Evolutionary conservation across 148 eudicot genomes (phyloP).

Genomic region (Fagopyrum esculentum): DNA sequence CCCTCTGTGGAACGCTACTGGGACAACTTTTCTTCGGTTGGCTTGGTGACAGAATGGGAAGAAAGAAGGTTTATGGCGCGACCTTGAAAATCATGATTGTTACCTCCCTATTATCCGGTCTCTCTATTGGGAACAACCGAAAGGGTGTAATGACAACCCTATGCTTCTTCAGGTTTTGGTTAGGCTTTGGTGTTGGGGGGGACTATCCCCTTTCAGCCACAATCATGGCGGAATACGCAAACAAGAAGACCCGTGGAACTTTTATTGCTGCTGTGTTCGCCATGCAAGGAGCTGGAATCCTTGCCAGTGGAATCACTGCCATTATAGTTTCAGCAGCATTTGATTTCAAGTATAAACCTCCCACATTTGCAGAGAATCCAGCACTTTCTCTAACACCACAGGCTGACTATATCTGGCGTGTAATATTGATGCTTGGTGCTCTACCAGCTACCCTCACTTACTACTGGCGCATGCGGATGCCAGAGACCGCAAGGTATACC

Average conservation of each 20-base stretch:
- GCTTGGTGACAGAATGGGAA: constrained; percentile 69
- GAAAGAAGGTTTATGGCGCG: constrained; percentile 60
- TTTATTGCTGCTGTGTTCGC: constrained; percentile 75
- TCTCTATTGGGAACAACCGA: constrained; percentile 36
- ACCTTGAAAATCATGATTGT: constrained; percentile 56
- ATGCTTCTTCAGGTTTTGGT: constrained; percentile 79
- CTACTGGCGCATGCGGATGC: constrained; percentile 30
- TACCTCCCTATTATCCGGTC: constrained; percentile 54
- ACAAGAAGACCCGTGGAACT: constrained; percentile 65
- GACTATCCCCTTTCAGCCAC: constrained; percentile 77
- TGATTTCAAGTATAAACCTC: not conserved
- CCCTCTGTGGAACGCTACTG: constrained; percentile 56
- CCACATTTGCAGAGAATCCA: constrained; percentile 7
- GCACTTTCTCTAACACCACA: constrained; percentile 8
- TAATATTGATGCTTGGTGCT: constrained; percentile 20
- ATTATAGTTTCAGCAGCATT: constrained; percentile 36
- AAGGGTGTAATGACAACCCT: constrained; percentile 60
- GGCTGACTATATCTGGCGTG: constrained; percentile 25
- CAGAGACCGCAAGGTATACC: constrained; percentile 27
- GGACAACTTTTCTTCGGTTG: constrained; percentile 77
- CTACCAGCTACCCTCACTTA: constrained; percentile 23
- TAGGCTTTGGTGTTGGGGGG: constrained; percentile 79
- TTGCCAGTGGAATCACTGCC: constrained; percentile 49
- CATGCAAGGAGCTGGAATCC: constrained; percentile 70
- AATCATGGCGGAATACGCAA: constrained; percentile 77